Base-by-base conservation (phyloP, 2,329 filamentous ascomycete species). In the Apiospora saccharicola region DNA sequence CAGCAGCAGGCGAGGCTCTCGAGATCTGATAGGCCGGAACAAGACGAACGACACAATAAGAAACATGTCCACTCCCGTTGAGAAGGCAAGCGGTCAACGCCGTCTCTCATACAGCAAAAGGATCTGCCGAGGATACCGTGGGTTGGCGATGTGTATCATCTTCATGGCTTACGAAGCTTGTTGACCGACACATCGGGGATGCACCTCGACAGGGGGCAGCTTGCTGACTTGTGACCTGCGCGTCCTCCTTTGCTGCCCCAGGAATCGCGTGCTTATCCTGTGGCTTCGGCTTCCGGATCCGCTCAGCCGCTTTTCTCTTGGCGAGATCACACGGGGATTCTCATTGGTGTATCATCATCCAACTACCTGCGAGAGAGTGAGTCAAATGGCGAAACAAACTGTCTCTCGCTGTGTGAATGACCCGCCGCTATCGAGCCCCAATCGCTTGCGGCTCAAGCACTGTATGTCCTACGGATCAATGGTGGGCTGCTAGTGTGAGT, bases 271-370 rank as follows among this genome's bases (percentile, higher is more conserved):
- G 53, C 34, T n/a, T 64, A 64, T 64, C 22, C 1, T 61, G 53
- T 64, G 57, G 57, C 34, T 41, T 64, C 34, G 57, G 57, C 16
- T 41, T 37, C 57, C 34, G 57, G 19, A n/a, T 64, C 57, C 34
- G 57, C 57, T 64, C 57, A 64, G 57, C 57, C 57, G 57, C 57
- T 41, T n/a, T 64, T 41, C 19, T 37, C 57, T 64, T 64, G 57
- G 57, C 57, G 57, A 41, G 30, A 64, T 41, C 34, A 41, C 57
- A n/a, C 22, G 30, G 57, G 34, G n/a, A 41, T n/a, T 24, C 57
- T 37, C 34, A 64, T 64, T 64, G 57, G 57, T 8, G 22, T 64
- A 64, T 41, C 57, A 14, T 64, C 37, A 41, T 41, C n/a, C 57
- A 64, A 41, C 22, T 64, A 64, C 57, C 57, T 41, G 57, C 41